Conservation (phyloP, 176 grass and related monocot species). For the Triticum monococcum region DNA sequence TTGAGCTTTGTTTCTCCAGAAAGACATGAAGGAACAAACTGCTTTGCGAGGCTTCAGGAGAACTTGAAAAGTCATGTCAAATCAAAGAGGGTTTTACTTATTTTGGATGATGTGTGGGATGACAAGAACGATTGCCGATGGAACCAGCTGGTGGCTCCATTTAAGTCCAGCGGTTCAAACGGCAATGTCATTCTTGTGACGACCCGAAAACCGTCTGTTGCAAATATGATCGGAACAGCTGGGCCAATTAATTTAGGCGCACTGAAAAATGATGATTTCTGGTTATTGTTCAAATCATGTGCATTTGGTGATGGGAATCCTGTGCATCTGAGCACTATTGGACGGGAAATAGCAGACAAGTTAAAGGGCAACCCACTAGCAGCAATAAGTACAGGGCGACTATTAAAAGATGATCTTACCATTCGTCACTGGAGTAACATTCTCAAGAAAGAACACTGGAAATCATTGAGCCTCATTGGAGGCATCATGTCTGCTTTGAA, state of each 20-base stretch:
- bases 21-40: not conserved
- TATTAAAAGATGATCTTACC: not conserved
- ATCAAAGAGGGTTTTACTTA: not conserved
- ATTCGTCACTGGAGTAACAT: too few relatives aligned
- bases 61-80: not conserved
- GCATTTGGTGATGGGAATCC: constrained; percentile 24
- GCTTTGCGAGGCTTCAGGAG: not conserved
- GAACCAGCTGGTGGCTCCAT: constrained; percentile 8
- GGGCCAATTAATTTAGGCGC: not conserved
- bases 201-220: constrained; percentile 21
- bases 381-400: not conserved
- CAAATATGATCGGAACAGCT: constrained; percentile 7
- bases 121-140: not conserved
- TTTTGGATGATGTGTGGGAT: constrained; percentile 43
- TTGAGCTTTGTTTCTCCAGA: too few relatives aligned
- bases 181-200: not conserved
- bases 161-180: not conserved
- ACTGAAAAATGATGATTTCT: not conserved
- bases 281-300: not conserved
- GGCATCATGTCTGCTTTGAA: too few relatives aligned
- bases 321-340: not conserved
- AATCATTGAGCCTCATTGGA: too few relatives aligned
- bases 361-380: constrained; percentile 20
- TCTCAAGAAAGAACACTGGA: too few relatives aligned
- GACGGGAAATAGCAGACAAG: not conserved